Percentiles rank a stretch among this genome's conserved stretches.
phyloP scores from a whole-genome alignment of 1,139 yeast species.

The Kodamaea alishanica region DNA sequence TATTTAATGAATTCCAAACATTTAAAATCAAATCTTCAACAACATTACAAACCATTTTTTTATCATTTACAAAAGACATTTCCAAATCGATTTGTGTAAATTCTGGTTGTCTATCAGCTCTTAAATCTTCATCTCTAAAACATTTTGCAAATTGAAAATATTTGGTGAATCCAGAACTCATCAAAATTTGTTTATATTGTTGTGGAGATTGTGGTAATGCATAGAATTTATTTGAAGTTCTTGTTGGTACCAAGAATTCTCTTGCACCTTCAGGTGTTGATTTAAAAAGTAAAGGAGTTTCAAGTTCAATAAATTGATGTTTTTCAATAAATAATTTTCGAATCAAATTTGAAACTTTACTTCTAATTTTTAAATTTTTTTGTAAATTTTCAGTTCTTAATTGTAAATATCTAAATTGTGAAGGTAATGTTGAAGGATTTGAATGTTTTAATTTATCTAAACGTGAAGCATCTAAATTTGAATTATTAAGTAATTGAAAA shows the following conservation, averaged over 20 bases:
- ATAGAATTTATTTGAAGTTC: constrained; percentile 61
- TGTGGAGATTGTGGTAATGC: constrained; percentile 98
- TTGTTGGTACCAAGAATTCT: constrained; percentile 90
- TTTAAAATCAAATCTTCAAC: constrained; percentile 55
- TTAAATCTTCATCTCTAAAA: constrained; percentile 90
- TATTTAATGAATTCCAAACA: constrained; percentile 53
- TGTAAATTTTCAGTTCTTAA: constrained; percentile 64
- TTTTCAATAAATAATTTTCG: constrained; percentile 45
- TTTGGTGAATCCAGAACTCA: constrained; percentile 87
- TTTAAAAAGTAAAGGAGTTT: constrained; percentile 88
- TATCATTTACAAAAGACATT: constrained; percentile 74
- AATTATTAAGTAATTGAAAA: constrained; percentile 58
- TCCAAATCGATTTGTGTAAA: constrained; percentile 95
- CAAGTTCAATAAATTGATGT: constrained; percentile 71
- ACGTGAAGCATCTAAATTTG: constrained; percentile 68
- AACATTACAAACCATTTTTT: constrained; percentile 61
- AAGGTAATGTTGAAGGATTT: constrained; percentile 58
- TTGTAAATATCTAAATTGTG: constrained; percentile 77
- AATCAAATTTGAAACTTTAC: constrained; percentile 54
- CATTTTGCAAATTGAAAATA: constrained; percentile 93
- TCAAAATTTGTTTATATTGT: constrained; percentile 88
- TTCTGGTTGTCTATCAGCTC: constrained; percentile 96
- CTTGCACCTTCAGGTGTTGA: constrained; percentile 98
- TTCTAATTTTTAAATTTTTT: constrained; percentile 54
- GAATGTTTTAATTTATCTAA: constrained; percentile 54